Base-by-base conservation (phyloP, 2,329 filamentous ascomycete genomes). In the Penicillium sp. region DNA sequence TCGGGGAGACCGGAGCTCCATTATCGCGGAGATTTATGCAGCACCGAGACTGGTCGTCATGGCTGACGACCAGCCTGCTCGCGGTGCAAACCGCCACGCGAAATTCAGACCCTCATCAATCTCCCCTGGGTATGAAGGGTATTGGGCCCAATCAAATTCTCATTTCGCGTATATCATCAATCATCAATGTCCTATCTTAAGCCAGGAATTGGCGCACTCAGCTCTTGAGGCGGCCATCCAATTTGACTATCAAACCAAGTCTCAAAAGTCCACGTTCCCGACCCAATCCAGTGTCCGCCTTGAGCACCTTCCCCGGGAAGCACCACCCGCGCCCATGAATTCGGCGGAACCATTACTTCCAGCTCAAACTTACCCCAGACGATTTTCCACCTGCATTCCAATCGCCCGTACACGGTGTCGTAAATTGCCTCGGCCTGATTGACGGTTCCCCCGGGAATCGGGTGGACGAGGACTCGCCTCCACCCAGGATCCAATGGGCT, bases 371-470 rank as follows among this genome's bases (percentile, higher is more conserved):
- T n/a, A 8, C 33, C 35, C 4, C 34, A 38, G 5, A 51, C 40
- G 26, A 55, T 13, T 8, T 24, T 33, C 61, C 61, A 64, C 5
- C 40, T 13, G 42, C 52, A 57, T 42, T 59, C 53, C 26, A 67
- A 43, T 8, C 46, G 26, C 4, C 67, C 66, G 53, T 66, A 68
- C 1, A 62, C 54, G 3, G 61, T 62, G n/a, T 65, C 52, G 48
- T 65, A 66, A 5, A 39, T 49, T 1, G 56, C 59, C 37, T 62
- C 58, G 1, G 66, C 66, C 33, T 53, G 56, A 5, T 53, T 63
- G n/a, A 69, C 52, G 1, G 54, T 59, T 1, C 64, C 65, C 1
- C 66, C 65, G 0, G 66, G 66, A 24, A 65, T 47, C 2, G 66
- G 66, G 1, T 53, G 47, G 5, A 70, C 58, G 4, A 51, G 52